Percentiles rank a stretch among this genome's conserved stretches.
Evolutionary conservation across 306 rosid species (phyloP).

Genomic region (Corylus americana): DNA sequence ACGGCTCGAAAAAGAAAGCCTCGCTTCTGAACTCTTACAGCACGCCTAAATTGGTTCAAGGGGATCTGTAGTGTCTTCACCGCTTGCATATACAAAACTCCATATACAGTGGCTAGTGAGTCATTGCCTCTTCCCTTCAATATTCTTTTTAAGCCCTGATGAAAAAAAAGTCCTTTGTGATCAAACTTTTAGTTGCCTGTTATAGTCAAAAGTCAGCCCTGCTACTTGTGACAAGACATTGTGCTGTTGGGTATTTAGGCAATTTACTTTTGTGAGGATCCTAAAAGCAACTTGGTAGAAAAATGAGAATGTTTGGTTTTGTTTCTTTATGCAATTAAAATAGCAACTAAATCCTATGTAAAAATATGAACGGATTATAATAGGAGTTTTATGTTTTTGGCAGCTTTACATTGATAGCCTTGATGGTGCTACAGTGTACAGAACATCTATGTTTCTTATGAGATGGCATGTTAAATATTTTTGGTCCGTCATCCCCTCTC

Average conservation of each 20-base stretch:
- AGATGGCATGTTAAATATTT: too few species aligned
- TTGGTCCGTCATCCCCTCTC: too few species aligned
- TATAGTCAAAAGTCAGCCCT: background rate
- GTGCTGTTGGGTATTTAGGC: background rate
- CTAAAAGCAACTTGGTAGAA: background rate
- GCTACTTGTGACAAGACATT: background rate
- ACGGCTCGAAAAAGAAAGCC: slow-evolving; percentile 84
- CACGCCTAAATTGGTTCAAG: background rate
- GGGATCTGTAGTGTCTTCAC: background rate
- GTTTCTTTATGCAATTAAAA: background rate
- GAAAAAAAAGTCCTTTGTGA: background rate
- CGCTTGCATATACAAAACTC: background rate
- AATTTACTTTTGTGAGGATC: background rate
- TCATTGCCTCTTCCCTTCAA: background rate
- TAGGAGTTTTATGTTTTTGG: too few species aligned
- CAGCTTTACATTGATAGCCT: too few species aligned
- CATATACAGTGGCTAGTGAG: background rate
- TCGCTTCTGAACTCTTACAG: slow-evolving; percentile 53
- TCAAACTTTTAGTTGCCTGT: background rate
- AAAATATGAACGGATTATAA: background rate
- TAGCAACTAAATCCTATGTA: background rate
- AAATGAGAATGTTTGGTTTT: background rate
- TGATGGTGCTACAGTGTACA: too few species aligned
- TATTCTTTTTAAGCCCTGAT: background rate
- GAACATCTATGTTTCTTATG: too few species aligned